Evolutionary conservation across 2,329 filamentous ascomycete species (phyloP), one percentile per base, ranked within the genome.

Genomic region (Lecanicillium sp.): DNA sequence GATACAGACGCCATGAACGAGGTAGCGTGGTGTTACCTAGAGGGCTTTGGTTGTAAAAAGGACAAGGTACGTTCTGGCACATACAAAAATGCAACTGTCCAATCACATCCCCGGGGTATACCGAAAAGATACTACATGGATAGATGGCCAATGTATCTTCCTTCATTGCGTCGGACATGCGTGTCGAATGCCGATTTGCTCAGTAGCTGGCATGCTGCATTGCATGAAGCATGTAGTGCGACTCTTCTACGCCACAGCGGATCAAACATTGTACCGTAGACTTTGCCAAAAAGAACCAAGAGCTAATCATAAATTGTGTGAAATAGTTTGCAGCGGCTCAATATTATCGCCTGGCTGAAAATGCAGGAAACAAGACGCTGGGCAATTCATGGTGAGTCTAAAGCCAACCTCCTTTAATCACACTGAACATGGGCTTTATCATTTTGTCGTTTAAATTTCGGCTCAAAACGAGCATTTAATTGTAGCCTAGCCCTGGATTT

Each of bases 1-100:
- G 92, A 98, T 61, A 86, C 50, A 80, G 92, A 98, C 66, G 92
- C 89, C 42, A 95, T 96, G 89, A 95, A 95, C 57, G 90, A 96
- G 62, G 83, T 83, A 38, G 92, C 81, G 27, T 94, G 88, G 87
- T 98, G 92, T 67, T 96, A 92, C 70, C 63, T 94, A 19, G 84
- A 95, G 57, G 92, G 92, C n/a, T 95, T 94, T 62, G 92, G 92
- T 25, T 90, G 88, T 55, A 92, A 88, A 62, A 98, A 96, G 62
- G 89, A 98, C 69, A 96, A 95, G 85, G 90, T 95, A 72, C 63
- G 85, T 76, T 13, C 5, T 19, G 3, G 12, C 44, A 29, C 33
- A 25, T 13, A 14, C 41, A 19, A 30, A 30, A 14, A 29, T n/a
- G 15, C 22, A 25, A 25, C 11, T 25, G 22, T 25, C 22, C 22